Conservation (phyloP, 106 monocot species). For the Dioscorea zingiberensis region DNA sequence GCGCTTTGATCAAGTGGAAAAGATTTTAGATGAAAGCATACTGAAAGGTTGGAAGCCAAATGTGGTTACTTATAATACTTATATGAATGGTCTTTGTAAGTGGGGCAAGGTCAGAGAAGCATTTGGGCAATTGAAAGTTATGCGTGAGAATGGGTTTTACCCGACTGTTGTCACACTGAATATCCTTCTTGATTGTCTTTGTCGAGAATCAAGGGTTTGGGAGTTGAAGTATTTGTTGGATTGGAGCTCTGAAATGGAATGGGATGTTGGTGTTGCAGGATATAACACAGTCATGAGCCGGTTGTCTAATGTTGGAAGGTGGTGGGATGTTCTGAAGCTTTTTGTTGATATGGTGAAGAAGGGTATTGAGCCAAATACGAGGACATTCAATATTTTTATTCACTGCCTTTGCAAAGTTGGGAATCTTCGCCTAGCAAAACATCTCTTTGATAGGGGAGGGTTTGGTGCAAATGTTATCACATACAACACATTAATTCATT, state of each 20-base stretch:
- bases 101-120: not conserved
- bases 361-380: conserved; percentile 6
- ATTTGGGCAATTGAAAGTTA: not conserved
- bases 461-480: conserved; percentile 4
- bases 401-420: conserved; percentile 6
- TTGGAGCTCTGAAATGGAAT: not conserved
- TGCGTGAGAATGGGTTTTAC: not conserved
- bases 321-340: conserved; percentile 5
- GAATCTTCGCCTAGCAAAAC: not conserved
- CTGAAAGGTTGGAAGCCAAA: conserved; percentile 6
- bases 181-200: conserved; percentile 7
- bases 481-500: conserved; percentile 8
- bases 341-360: conserved; percentile 6
- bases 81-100: conserved; percentile 8
- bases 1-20: not conserved
- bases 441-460: not conserved
- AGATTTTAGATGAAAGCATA: not conserved
- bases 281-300: conserved; percentile 6
- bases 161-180: not conserved
- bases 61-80: conserved; percentile 7
- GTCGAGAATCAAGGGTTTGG: not conserved
- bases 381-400: conserved; percentile 10
- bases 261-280: conserved; percentile 4
- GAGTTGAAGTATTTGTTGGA: not conserved
- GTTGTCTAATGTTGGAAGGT: not conserved